phyloP scores from a whole-genome alignment of 2,329 filamentous ascomycete genomes.

The Alternaria dauci region DNA sequence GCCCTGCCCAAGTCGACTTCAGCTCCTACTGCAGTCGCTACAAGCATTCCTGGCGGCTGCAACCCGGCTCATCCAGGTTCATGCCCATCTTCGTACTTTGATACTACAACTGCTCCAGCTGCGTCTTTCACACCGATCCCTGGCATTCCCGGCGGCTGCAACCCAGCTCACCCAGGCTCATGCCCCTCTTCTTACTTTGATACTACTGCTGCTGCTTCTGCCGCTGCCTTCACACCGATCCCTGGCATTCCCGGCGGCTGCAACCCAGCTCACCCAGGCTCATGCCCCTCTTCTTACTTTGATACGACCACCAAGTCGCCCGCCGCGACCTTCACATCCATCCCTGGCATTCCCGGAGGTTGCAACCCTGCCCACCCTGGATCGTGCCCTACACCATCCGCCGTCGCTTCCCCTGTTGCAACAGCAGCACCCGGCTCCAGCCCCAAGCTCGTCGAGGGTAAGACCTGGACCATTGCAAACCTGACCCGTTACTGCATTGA shows the following conservation, averaged over 20 bases:
- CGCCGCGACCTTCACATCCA: not conserved
- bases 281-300: constrained; percentile 7
- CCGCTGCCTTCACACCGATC: not conserved
- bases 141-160: constrained; percentile 11
- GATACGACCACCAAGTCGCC: constrained; percentile 6
- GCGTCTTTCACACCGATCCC: not conserved
- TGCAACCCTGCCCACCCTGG: constrained; percentile 12
- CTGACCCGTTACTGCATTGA: constrained; percentile 23
- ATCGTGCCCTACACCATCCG: constrained; percentile 4
- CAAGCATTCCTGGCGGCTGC: constrained; percentile 12
- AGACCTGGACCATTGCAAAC: constrained; percentile 23
- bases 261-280: constrained; percentile 6
- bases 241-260: constrained; percentile 9
- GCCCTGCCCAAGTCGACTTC: constrained; percentile 13
- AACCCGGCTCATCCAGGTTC: constrained; percentile 9
- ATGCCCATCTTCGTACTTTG: constrained; percentile 7
- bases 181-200: constrained; percentile 8
- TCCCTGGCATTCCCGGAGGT: constrained; percentile 8
- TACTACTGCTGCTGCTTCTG: constrained; percentile 5
- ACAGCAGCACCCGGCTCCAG: constrained; percentile 9
- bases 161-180: constrained; percentile 3
- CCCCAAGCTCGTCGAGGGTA: constrained; percentile 17
- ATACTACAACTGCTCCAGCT: constrained; percentile 2
- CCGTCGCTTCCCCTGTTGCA: not conserved
- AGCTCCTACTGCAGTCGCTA: not conserved